A percentile compares a stretch with the other conserved stretches of the same genome.
Evolutionary conservation across 768 basidiomycete genomes (phyloP).

Genomic region (Leccinum ochraceum): DNA sequence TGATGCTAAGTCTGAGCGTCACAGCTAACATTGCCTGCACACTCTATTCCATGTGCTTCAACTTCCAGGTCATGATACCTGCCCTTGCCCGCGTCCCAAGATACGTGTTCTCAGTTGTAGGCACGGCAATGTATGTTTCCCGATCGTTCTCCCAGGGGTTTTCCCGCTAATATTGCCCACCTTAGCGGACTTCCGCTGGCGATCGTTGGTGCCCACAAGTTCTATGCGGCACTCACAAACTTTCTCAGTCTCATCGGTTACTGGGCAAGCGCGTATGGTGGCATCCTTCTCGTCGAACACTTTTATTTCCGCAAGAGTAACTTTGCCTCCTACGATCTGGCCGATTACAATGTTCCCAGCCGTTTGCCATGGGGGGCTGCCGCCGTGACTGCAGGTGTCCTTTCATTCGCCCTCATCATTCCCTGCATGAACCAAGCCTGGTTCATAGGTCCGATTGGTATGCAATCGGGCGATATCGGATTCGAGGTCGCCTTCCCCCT

Average conservation of each 20-base stretch:
- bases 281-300: slow-evolving; percentile 67
- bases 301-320: slow-evolving; percentile 56
- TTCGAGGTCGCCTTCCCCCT: slow-evolving; percentile 59
- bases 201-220: slow-evolving; percentile 67
- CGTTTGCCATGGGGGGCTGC: slow-evolving; percentile 64
- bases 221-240: slow-evolving; percentile 63
- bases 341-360: slow-evolving; percentile 50
- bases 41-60: slow-evolving; percentile 79
- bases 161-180: slow-evolving; percentile 6
- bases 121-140: slow-evolving; percentile 61
- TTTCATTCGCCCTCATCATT: slow-evolving; percentile 57
- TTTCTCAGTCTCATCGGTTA: slow-evolving; percentile 72
- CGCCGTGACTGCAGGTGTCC: slow-evolving; percentile 51
- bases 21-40: slow-evolving; percentile 81
- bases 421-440: slow-evolving; percentile 73
- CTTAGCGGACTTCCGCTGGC: slow-evolving; percentile 63
- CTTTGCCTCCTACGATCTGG: slow-evolving; percentile 49
- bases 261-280: slow-evolving; percentile 58
- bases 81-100: slow-evolving; percentile 58
- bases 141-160: neutral
- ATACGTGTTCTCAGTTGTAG: slow-evolving; percentile 67
- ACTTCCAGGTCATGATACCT: slow-evolving; percentile 70
- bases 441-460: slow-evolving; percentile 70
- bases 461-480: slow-evolving; percentile 67
- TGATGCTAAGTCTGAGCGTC: slow-evolving; percentile 73